These are phyloP conservation scores for Collybia mongolica DNA, from an alignment of 768 basidiomycete species.

Conservation along the genomic window DNA sequence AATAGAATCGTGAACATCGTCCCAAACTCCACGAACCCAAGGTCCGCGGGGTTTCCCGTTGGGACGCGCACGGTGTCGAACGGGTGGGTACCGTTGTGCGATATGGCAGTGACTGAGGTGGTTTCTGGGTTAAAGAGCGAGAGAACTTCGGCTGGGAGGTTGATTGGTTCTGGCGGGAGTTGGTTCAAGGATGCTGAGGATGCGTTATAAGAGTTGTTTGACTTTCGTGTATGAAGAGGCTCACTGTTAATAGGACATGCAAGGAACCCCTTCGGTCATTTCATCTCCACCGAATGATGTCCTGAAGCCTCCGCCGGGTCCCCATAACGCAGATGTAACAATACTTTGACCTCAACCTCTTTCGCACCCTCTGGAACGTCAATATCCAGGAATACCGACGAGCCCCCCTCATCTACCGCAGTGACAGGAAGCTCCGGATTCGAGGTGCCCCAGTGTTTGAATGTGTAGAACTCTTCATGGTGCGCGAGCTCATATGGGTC, in stretches of 20 bases:
- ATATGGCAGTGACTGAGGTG: conserved; percentile 17
- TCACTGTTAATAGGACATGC: conserved; percentile 31
- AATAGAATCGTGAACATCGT: conserved; percentile 36
- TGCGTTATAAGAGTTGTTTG: neutral
- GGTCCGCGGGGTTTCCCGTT: conserved; percentile 32
- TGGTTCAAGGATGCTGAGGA: conserved; percentile 2
- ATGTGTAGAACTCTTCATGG: conserved; percentile 33
- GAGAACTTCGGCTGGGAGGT: conserved; percentile 11
- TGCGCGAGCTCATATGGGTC: conserved; percentile 48
- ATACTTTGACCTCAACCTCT: conserved; percentile 31
- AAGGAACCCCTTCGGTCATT: conserved; percentile 38
- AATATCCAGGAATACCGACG: conserved; percentile 24
- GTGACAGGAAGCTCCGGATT: conserved; percentile 46
- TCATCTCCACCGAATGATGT: conserved; percentile 26
- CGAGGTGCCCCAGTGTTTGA: conserved; percentile 38
- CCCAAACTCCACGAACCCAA: conserved; percentile 39
- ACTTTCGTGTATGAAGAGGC: neutral
- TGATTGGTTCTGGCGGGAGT: conserved; percentile 1
- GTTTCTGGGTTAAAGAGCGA: conserved; percentile 16
- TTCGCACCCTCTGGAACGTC: neutral
- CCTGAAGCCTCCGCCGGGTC: conserved; percentile 14
- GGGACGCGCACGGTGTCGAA: conserved; percentile 31
- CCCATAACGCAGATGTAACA: conserved; percentile 48
- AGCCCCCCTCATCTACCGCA: conserved; percentile 28
- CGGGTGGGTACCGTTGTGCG: conserved; percentile 7